These are phyloP conservation scores for Prunella vulgaris DNA, from an alignment of 257 asterid genomes.

Conservation along the genomic window DNA sequence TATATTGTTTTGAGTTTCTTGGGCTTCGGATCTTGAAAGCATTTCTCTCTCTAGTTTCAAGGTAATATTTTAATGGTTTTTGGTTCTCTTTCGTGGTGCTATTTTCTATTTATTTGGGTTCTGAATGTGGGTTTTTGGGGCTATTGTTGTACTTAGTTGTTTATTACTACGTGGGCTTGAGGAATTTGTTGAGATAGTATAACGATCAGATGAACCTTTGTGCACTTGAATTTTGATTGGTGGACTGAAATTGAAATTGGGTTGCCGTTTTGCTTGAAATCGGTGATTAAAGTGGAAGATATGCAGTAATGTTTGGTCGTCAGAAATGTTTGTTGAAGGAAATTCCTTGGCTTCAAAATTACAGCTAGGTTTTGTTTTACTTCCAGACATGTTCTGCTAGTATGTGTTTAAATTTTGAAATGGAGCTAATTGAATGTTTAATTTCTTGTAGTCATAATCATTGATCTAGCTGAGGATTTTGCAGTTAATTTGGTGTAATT, in stretches of 20 bases:
- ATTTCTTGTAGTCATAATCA: not conserved
- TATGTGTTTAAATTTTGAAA: not conserved
- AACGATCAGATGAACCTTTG: not conserved
- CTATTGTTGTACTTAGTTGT: not conserved
- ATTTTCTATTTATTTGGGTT: not conserved
- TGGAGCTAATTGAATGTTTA: not conserved
- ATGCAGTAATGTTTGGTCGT: not conserved
- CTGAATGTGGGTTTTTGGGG: not conserved
- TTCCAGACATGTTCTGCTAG: not conserved
- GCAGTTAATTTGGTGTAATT: not conserved
- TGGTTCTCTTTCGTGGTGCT: not conserved
- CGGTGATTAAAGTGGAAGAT: not conserved
- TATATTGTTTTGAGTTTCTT: not conserved
- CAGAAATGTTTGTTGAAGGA: conserved; percentile 3
- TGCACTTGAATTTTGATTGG: not conserved
- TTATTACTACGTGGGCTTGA: conserved; percentile 4
- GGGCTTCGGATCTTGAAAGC: not conserved
- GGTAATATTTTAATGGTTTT: not conserved
- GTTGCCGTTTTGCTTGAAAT: not conserved
- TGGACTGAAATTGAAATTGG: conserved; percentile 1
- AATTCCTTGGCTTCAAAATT: not conserved
- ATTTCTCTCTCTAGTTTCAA: not conserved
- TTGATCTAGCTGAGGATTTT: not conserved
- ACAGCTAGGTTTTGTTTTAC: not conserved
- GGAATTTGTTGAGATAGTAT: not conserved